Conservation (phyloP, 2,329 filamentous ascomycete species). For the Alternaria triticina region DNA sequence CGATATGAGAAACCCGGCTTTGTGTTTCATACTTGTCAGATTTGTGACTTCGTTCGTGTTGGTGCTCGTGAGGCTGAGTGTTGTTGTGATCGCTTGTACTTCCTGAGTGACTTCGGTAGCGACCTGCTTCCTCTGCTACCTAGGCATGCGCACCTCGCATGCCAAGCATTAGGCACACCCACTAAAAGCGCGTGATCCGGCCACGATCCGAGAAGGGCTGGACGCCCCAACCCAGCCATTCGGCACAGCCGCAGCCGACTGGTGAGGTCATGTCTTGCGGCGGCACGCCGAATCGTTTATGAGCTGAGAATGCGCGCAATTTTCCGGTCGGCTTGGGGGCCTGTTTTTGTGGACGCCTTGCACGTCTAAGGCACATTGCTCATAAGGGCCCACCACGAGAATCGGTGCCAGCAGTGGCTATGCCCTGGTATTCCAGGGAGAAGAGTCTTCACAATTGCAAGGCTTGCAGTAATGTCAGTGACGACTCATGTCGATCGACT, state of each 20-base stretch:
- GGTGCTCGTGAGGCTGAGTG: background rate
- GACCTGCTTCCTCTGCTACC: background rate
- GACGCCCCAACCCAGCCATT: background rate
- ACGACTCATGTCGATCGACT: background rate
- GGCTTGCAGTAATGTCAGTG: background rate
- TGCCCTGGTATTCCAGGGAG: background rate
- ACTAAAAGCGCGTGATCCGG: background rate
- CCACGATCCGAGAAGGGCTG: background rate
- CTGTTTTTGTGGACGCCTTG: background rate
- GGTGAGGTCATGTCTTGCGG: background rate
- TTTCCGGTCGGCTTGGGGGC: constrained; percentile 1
- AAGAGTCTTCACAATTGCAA: background rate
- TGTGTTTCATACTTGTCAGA: background rate
- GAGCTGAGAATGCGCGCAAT: constrained; percentile 1
- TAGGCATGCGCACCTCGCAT: background rate
- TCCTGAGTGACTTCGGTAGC: background rate
- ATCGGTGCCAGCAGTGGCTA: background rate
- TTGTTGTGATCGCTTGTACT: background rate
- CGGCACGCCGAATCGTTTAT: background rate
- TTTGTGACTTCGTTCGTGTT: background rate
- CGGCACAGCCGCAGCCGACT: constrained; percentile 1
- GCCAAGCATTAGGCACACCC: background rate
- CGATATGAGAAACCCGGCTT: background rate
- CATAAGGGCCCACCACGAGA: background rate
- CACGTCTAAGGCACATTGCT: background rate